Evolutionary conservation across 2,329 filamentous ascomycete species (phyloP), one percentile per base, ranked within the genome.

Genomic region (Botrytis byssoidea): DNA sequence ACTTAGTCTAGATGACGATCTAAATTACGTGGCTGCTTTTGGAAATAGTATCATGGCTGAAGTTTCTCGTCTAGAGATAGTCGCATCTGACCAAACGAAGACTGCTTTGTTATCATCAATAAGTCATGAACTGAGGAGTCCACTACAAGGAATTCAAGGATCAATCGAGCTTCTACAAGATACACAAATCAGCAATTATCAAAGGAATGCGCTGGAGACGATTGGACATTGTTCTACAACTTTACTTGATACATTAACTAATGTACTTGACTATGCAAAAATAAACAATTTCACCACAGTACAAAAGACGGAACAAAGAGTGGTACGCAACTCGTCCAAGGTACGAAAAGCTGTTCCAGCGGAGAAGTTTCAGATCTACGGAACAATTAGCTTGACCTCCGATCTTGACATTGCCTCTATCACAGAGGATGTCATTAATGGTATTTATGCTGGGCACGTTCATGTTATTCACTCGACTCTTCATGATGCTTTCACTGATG

Each of bases 71-170:
- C 81, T 88, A 44, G 85, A 88, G 70, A 85, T 85, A 1, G 77
- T 85, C 16, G 84, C 83, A 42, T 84, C 83, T 12, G 84, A 86
- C 72, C 82, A 81, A 12, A 85, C 86, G 29, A 89, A 89, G 76
- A 84, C 85, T 0, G 86, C 87, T 9, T 88, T 89, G 73, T 87
- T 89, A 48, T 86, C 85, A 1, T 88, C 85, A 40, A 88, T 89
- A 74, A 87, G 85, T 60, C 88, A 89, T 76, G 88, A 89, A 71
- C 78, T 89, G 6, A 83, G 88, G 59, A 87, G 85, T 12, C 88
- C 88, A 0, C 78, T 89, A 2, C 87, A 89, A 73, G 88, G 87
- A 3, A 88, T 89, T 68, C 78, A 88, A 0, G 86, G 85, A 4
- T 87, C 80, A 75, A 81, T 83, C 1, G 85, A 87, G 74, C 84